Evolutionary conservation across 805 yeast species (phyloP).

Genomic region (Jamesozyma lodderae): DNA sequence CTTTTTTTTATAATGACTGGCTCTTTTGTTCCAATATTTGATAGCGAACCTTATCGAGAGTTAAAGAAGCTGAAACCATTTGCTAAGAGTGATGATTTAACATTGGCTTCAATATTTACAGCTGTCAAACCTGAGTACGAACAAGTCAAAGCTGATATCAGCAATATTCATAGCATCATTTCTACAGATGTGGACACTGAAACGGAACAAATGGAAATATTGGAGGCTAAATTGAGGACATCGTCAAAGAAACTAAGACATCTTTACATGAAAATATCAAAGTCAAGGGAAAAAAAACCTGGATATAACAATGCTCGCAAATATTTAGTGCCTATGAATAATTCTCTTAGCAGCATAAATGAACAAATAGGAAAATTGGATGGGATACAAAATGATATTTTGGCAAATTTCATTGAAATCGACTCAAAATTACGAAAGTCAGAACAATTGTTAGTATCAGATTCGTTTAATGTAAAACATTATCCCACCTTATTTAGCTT

Average conservation of each 20-base stretch:
- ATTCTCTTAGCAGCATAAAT: conserved; percentile 5
- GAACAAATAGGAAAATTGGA: conserved; percentile 10
- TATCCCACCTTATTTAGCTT: conserved; percentile 34
- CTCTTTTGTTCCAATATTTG: conserved; percentile 2
- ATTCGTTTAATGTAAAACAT: conserved; percentile 35
- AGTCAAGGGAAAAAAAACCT: conserved; percentile 11
- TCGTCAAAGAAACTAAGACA: conserved; percentile 18
- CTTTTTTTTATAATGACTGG: too few relatives aligned
- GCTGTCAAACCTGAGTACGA: conserved; percentile 16
- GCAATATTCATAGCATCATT: conserved; percentile 13
- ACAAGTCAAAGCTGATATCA: conserved; percentile 17
- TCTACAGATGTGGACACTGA: conserved; percentile 28
- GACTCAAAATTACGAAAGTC: conserved; percentile 32
- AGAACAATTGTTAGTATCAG: conserved; percentile 31
- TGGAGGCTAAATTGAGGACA: conserved; percentile 17
- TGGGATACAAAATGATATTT: conserved; percentile 7
- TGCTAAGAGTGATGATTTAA: conserved; percentile 11
- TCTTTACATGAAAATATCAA: conserved; percentile 10
- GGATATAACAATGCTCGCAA: conserved; percentile 7
- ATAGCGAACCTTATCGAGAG: conserved; percentile 10
- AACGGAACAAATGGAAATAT: conserved; percentile 20
- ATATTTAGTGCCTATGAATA: conserved; percentile 7
- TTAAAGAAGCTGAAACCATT: conserved; percentile 12
- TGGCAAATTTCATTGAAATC: conserved; percentile 23
- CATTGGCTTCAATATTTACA: conserved; percentile 18